Percentiles rank a stretch among this genome's conserved stretches.
These are phyloP conservation scores for Fusarium paranaense DNA, from an alignment of 2,329 filamentous ascomycete genomes.

Conservation along the genomic window DNA sequence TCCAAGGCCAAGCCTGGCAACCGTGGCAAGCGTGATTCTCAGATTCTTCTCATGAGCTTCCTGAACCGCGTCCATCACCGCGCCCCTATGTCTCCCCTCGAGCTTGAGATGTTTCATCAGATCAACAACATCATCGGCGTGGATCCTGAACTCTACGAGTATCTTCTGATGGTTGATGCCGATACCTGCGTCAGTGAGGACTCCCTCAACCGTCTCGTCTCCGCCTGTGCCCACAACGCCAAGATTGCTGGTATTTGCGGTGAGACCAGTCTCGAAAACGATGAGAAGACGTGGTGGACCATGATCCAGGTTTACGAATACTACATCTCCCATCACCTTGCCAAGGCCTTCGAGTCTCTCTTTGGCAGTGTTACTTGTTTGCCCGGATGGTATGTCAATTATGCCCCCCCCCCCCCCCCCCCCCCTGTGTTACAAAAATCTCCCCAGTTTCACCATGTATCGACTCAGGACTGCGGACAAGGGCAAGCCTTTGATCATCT, in stretches of 20 bases:
- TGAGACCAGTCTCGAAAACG: slow-evolving; percentile 95
- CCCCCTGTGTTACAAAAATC: no score
- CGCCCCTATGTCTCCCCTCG: slow-evolving; percentile 92
- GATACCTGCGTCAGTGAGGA: slow-evolving; percentile 96
- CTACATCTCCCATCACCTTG: slow-evolving; percentile 96
- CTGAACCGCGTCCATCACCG: slow-evolving; percentile 97
- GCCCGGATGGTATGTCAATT: slow-evolving; percentile 87
- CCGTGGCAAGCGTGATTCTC: slow-evolving; percentile 97
- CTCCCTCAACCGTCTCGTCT: slow-evolving; percentile 90
- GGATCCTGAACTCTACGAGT: slow-evolving; percentile 96
- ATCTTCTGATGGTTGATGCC: slow-evolving; percentile 96
- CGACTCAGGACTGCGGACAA: slow-evolving; percentile 93
- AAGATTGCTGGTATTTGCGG: slow-evolving; percentile 98
- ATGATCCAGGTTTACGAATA: slow-evolving; percentile 99
- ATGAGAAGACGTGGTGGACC: slow-evolving; percentile 96
- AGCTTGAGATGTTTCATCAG: slow-evolving; percentile 98
- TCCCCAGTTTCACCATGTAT: slow-evolving; percentile 96
- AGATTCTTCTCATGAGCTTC: slow-evolving; percentile 96
- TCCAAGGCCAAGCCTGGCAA: slow-evolving; percentile 93
- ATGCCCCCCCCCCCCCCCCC: no score
- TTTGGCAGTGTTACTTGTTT: slow-evolving; percentile 99
- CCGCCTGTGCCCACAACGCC: slow-evolving; percentile 90
- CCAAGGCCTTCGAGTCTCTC: slow-evolving; percentile 97
- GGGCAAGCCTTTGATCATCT: slow-evolving; percentile 93
- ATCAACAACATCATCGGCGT: slow-evolving; percentile 99